These are phyloP conservation scores for Candida sithepensis DNA, from an alignment of 805 yeast species.

Conservation along the genomic window DNA sequence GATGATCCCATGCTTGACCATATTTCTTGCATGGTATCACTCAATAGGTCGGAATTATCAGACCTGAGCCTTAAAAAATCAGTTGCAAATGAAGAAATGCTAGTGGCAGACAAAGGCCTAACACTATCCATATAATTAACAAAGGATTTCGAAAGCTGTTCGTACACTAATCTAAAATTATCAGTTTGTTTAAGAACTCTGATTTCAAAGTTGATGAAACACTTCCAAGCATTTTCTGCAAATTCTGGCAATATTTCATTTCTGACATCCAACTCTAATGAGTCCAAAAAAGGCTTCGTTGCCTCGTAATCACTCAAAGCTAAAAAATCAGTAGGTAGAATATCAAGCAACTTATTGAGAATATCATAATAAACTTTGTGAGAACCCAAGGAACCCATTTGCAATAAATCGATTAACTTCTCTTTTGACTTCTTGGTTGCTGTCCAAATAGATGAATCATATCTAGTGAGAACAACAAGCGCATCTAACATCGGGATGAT, in stretches of 20 bases:
- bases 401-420: constrained; percentile 43
- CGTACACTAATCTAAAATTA: constrained; percentile 2
- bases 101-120: constrained; percentile 8
- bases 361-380: constrained; percentile 44
- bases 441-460: constrained; percentile 50
- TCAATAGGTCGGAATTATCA: constrained; percentile 17
- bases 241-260: constrained; percentile 23
- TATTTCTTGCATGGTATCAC: constrained; percentile 21
- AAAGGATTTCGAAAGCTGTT: constrained; percentile 10
- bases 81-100: constrained; percentile 9
- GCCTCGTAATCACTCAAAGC: constrained; percentile 6
- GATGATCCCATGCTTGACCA: constrained; percentile 22
- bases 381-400: constrained; percentile 53
- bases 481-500: constrained; percentile 48
- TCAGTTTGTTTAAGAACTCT: constrained; percentile 6
- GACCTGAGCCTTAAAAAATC: constrained; percentile 12
- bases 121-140: constrained; percentile 18
- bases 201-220: constrained; percentile 17
- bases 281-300: constrained; percentile 8
- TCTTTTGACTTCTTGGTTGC: constrained; percentile 44
- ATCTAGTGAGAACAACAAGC: constrained; percentile 39
- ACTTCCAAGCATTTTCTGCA: constrained; percentile 26
- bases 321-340: constrained; percentile 22
- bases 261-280: constrained; percentile 19
- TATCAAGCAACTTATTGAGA: constrained; percentile 12